Percentiles rank a stretch among this genome's conserved stretches.
Conservation (phyloP, 1,139 yeast genomes). For the Blastobotrys persicus region DNA sequence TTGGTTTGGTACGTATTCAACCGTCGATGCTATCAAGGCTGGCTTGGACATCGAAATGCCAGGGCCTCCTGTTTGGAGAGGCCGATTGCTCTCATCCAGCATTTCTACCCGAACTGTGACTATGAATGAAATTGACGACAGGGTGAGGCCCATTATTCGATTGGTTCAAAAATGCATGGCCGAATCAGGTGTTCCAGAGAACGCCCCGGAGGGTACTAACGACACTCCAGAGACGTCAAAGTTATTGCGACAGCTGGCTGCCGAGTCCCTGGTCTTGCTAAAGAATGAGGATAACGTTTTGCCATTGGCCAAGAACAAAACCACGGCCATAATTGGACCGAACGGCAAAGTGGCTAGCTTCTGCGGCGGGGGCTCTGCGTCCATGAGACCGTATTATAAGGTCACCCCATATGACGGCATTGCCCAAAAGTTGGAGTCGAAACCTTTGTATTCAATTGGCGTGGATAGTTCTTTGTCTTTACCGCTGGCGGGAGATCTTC, state of each 20-base stretch:
- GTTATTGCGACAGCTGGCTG: slow-evolving; percentile 48
- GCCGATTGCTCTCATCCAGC: slow-evolving; percentile 33
- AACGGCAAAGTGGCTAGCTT: slow-evolving; percentile 46
- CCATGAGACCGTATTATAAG: slow-evolving; percentile 46
- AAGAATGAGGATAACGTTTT: slow-evolving; percentile 49
- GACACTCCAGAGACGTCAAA: slow-evolving; percentile 47
- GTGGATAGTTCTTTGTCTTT: slow-evolving; percentile 37
- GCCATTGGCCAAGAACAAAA: slow-evolving; percentile 41
- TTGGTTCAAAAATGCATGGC: slow-evolving; percentile 45
- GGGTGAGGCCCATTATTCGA: slow-evolving; percentile 47
- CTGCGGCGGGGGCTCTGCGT: slow-evolving; percentile 57
- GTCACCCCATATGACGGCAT: slow-evolving; percentile 49
- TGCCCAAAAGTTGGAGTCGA: slow-evolving; percentile 32
- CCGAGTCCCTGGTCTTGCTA: slow-evolving; percentile 51
- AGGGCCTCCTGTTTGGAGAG: slow-evolving; percentile 53
- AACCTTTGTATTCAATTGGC: slow-evolving; percentile 41
- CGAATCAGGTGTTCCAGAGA: slow-evolving; percentile 45
- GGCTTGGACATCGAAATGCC: slow-evolving; percentile 68
- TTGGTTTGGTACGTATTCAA: slow-evolving; percentile 61
- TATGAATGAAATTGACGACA: slow-evolving; percentile 40
- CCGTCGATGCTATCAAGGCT: slow-evolving; percentile 47
- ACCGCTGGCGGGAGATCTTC: slow-evolving; percentile 35
- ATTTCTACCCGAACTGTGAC: slow-evolving; percentile 25
- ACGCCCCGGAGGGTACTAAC: slow-evolving; percentile 44
- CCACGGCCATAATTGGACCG: slow-evolving; percentile 52